Evolutionary conservation across 2,329 filamentous ascomycete species (phyloP), one percentile per base, ranked within the genome.

Genomic region (Diplocarpon rosae): DNA sequence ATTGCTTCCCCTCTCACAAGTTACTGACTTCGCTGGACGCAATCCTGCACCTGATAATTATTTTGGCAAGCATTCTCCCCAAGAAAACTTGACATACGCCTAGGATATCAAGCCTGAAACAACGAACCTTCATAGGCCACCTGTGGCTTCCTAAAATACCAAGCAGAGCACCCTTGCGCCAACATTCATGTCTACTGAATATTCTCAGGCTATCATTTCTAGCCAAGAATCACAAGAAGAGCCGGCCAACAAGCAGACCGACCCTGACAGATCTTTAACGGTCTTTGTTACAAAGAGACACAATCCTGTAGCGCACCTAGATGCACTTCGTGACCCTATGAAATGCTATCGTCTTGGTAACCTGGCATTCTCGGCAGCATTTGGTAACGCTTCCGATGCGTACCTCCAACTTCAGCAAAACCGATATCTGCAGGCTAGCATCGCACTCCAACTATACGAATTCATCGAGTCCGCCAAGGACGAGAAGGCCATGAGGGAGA

Each of bases 381-480:
- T 48, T 5, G 46, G 46, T 11, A 41, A 48, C 27, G 14, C 29
- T 13, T 48, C 42, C 14, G 46, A 48, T 10, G 11, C 42, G 9
- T 45, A 32, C 15, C 32, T 31, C 5, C 38, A 38, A 8, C n/a
- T 30, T n/a, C 11, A 15, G 2, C 15, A 41, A 31, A 34, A 28
- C 6, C 31, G 29, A 27, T 40, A 34, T 31, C 31, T 24, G 12
- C 24, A 43, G 8, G 12, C 31, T 17, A n/a, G 4, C 8, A 33
- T 39, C 10, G 20, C 31, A 24, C 7, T 24, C 20, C 20, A 24
- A 24, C 20, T 24, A 24, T 24, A 24, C 7, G 20, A 24, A 7
- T 24, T 24, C 7, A 24, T 24, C 20, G 20, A 24, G 3, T 24
- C 20, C 7, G 20, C 20, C 20, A 24, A 4, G 3, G 3, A 4